Percentiles rank a stretch among this genome's conserved stretches.
Conservation (phyloP, 2,329 filamentous ascomycete species). For the Fusarium mundagurra region DNA sequence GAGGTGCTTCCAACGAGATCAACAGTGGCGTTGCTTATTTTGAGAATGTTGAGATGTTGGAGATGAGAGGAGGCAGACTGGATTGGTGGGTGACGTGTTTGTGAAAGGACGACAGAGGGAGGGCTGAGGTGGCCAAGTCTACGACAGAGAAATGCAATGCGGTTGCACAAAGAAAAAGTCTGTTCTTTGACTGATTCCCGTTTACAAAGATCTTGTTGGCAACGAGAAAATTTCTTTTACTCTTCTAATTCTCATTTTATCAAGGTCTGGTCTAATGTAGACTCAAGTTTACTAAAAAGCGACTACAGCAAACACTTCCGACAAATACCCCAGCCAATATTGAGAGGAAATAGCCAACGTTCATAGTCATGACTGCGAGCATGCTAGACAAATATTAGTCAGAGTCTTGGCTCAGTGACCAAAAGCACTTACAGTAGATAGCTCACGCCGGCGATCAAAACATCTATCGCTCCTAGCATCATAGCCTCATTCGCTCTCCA, state of each 20-base stretch:
- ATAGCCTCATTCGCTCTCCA: not conserved
- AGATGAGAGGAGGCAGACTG: not conserved
- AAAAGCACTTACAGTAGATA: not conserved
- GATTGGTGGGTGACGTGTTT: not conserved
- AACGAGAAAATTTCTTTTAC: not conserved
- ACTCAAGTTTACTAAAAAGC: not conserved
- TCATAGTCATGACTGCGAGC: not conserved
- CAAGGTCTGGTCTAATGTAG: not conserved
- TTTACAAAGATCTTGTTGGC: accelerated
- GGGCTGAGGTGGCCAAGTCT: not conserved
- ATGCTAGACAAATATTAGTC: not conserved
- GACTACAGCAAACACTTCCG: not conserved
- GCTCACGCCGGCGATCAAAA: not conserved
- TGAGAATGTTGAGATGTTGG: not conserved
- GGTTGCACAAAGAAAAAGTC: not conserved
- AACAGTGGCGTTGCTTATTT: not conserved
- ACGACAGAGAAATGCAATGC: not conserved
- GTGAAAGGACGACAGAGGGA: not conserved
- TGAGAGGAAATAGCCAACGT: not conserved
- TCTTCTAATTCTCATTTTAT: not conserved
- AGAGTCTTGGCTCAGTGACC: accelerated
- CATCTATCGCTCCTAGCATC: not conserved
- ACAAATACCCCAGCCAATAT: not conserved
- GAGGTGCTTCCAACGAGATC: not conserved
- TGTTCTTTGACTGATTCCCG: not conserved